Evolutionary conservation across 306 rosid genomes (phyloP).

Genomic region (Lablab purpureus): DNA sequence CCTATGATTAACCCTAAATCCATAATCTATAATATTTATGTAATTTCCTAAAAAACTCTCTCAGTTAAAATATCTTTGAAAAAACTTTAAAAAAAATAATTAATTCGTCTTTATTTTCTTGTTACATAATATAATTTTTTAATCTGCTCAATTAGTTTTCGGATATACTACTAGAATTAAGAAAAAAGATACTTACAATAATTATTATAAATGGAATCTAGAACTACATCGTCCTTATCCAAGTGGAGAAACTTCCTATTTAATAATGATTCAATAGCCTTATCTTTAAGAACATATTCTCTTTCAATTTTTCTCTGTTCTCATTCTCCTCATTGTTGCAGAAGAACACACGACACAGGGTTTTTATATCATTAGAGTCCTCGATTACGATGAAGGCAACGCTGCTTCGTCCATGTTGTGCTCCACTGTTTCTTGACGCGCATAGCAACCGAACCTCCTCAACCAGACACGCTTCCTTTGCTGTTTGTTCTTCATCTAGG

Average conservation of each 20-base stretch:
- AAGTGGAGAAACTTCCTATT: conserved; percentile 35
- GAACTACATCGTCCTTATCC: conserved; percentile 51
- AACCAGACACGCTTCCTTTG: conserved; percentile 40
- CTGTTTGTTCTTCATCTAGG: conserved; percentile 66
- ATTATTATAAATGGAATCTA: neutral
- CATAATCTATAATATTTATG: too few relatives aligned
- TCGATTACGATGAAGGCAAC: conserved; percentile 51
- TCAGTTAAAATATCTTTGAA: too few relatives aligned
- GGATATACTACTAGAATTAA: neutral
- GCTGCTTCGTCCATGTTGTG: conserved; percentile 54
- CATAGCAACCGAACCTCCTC: conserved; percentile 36
- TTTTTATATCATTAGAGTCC: neutral
- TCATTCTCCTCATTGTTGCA: neutral
- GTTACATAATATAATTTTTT: too few relatives aligned
- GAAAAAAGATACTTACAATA: neutral
- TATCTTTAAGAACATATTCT: neutral
- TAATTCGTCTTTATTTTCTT: too few relatives aligned
- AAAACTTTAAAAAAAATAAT: too few relatives aligned
- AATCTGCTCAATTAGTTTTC: too few relatives aligned
- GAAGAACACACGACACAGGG: neutral
- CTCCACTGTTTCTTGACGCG: conserved; percentile 57
- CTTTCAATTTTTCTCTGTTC: neutral
- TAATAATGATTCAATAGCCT: conserved; percentile 14
- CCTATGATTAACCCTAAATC: too few relatives aligned
- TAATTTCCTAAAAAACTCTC: too few relatives aligned